Conservation (phyloP, 169 alveolate species). For the Plasmodium billcollinsi region DNA sequence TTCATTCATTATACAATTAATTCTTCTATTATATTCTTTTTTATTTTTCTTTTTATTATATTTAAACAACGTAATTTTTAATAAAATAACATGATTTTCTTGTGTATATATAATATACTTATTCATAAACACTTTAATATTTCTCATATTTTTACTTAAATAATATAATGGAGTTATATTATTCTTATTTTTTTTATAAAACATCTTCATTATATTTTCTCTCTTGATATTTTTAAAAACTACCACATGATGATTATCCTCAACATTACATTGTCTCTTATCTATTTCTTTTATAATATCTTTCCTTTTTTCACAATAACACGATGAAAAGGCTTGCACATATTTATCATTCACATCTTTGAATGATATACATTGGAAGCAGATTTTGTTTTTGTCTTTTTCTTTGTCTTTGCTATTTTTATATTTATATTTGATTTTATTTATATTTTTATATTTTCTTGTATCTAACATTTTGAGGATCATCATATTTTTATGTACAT, state of each 20-base stretch:
- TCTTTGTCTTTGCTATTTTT: neutral
- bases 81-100: conserved; percentile 12
- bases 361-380: too few relatives aligned
- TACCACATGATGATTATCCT: neutral
- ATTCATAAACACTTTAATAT: conserved; percentile 19
- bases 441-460: neutral
- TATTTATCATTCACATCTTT: too few relatives aligned
- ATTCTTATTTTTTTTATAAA: conserved; percentile 10
- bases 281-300: neutral
- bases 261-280: neutral
- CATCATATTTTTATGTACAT: conserved; percentile 10
- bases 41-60: neutral
- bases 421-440: neutral
- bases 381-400: neutral
- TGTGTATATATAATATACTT: conserved; percentile 56
- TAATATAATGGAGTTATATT: conserved; percentile 18
- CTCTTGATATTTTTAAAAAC: conserved; percentile 25
- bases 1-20: neutral
- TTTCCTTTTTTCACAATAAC: too few relatives aligned
- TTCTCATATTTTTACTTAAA: conserved; percentile 28
- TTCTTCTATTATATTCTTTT: conserved; percentile 16
- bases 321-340: too few relatives aligned
- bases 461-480: neutral
- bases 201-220: conserved; percentile 27
- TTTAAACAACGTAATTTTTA: conserved; percentile 26